These are phyloP conservation scores for Aspergillus niger DNA, from an alignment of 2,329 filamentous ascomycete species.

Conservation along the genomic window DNA sequence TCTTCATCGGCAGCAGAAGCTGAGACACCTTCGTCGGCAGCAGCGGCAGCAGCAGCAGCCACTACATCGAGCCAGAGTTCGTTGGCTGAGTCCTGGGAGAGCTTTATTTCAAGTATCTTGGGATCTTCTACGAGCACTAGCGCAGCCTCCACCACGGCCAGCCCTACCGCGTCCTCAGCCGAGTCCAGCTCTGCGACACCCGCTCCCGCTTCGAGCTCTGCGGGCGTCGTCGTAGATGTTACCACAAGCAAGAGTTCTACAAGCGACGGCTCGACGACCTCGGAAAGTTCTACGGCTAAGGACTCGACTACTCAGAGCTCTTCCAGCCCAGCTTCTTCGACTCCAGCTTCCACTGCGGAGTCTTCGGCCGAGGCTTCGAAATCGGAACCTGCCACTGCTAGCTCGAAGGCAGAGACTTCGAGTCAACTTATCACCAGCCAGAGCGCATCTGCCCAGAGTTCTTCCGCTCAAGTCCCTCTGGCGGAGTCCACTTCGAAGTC, in stretches of 20 bases:
- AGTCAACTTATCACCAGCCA: conserved; percentile 1
- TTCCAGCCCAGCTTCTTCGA: neutral
- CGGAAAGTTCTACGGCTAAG: neutral
- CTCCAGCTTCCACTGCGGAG: neutral
- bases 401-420: neutral
- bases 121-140: neutral
- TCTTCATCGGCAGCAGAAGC: neutral
- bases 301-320: neutral
- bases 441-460: conserved; percentile 1
- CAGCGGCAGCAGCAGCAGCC: neutral
- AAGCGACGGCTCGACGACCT: conserved; percentile 3
- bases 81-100: neutral
- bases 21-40: too few species aligned
- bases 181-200: conserved; percentile 3
- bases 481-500: neutral
- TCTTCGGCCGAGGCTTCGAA: neutral
- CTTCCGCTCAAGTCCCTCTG: neutral
- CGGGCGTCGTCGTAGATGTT: neutral
- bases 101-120: conserved; percentile 6
- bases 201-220: conserved; percentile 1
- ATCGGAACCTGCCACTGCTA: neutral
- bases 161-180: neutral
- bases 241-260: neutral
- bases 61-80: neutral
- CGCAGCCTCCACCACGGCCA: neutral